Evolutionary conservation across 2,329 filamentous ascomycete genomes (phyloP), one percentile per base, ranked within the genome.

Genomic region (Xylariomycetidae sp.): DNA sequence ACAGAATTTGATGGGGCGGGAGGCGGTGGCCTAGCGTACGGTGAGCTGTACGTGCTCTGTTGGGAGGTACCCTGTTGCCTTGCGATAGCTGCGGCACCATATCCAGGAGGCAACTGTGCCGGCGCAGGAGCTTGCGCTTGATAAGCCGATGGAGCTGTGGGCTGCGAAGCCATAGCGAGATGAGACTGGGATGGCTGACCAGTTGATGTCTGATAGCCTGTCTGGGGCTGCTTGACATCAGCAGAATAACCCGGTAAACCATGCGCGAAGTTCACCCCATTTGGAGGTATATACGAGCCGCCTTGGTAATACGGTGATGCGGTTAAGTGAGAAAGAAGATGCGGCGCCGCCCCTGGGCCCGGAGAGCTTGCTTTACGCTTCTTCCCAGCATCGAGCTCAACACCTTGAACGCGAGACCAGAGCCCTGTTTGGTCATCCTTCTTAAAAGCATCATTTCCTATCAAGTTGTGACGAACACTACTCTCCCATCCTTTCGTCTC

Each of bases 401-500:
- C 67, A 3, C 72, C 74, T 3, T 69, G 70, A 15, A 77, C 70
- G 22, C 75, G 72, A 38, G 64, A 69, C 75, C 75, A 80, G 14
- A 74, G 58, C 27, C 72, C 67, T 2, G 69, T 74, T 17, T 67
- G 64, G 23, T 77, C 72, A 40, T 74, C 69, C 52, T 79, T 80
- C 42, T 63, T 66, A 50, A 80, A 80, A 6, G 74, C 75, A 43
- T 74, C 70, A 50, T 79, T 79, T 3, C 74, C 74, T 44, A 79
- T 77, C 17, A 80, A 64, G 36, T 79, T 80, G 46, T 80, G 75
- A 1, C 75, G 70, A n/a, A 80, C 75, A 46, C 74, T 79, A 44
- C 74, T 79, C 52, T 80, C 74, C 75, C 75, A 80, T n/a, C 75
- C 75, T 50, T 77, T 80, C 5, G 75, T 79, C 49, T 76, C 74